Conservation (phyloP, 2,329 filamentous ascomycete genomes). For the Emergomyces orientalis region DNA sequence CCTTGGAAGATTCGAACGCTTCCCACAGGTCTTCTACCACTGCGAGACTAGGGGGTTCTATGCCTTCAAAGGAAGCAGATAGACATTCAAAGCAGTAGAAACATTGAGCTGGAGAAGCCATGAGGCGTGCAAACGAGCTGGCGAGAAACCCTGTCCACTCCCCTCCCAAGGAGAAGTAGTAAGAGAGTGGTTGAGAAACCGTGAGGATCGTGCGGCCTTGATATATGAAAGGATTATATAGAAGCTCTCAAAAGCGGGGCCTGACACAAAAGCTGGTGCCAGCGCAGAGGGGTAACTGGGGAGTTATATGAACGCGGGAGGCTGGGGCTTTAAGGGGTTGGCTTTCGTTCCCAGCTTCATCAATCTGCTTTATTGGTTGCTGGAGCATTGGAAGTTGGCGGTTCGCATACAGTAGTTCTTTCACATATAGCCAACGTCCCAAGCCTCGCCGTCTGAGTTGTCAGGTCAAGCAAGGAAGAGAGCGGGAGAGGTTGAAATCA, state of each 20-base stretch:
- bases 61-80: slow-evolving; percentile 61
- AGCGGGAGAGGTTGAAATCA: background rate
- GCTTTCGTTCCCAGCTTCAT: background rate
- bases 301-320: background rate
- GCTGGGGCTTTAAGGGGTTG: background rate
- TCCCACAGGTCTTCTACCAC: slow-evolving; percentile 63
- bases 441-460: slow-evolving; percentile 7
- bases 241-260: background rate
- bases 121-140: slow-evolving; percentile 30
- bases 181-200: background rate
- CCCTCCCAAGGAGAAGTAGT: background rate
- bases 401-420: background rate
- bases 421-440: background rate
- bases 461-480: background rate
- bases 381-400: background rate
- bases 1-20: slow-evolving; percentile 37
- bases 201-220: background rate
- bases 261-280: background rate
- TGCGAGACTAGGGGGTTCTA: slow-evolving; percentile 56
- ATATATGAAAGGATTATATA: background rate
- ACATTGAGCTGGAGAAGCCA: slow-evolving; percentile 82
- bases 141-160: background rate
- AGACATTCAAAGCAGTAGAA: slow-evolving; percentile 89
- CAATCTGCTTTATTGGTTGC: background rate
- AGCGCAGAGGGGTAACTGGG: slow-evolving; percentile 3